These are phyloP conservation scores for Barbarea vulgaris DNA, from an alignment of 345 rosid genomes.

Conservation along the genomic window DNA sequence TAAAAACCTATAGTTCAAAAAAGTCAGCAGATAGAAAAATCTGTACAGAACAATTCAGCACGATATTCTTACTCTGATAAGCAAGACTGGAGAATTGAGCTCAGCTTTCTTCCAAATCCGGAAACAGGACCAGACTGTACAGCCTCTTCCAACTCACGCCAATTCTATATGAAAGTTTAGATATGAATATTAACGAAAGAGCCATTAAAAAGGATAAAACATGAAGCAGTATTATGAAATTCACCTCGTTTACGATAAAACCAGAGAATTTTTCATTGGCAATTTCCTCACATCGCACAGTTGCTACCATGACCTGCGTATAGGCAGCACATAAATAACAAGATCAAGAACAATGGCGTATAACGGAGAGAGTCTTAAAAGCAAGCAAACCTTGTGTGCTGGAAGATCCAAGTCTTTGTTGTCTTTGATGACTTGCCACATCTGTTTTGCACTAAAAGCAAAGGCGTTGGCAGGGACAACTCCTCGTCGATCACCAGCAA, in stretches of 20 bases:
- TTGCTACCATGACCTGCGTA: constrained; percentile 96
- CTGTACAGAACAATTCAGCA: background rate
- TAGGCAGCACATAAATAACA: constrained; percentile 26
- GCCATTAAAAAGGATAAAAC: background rate
- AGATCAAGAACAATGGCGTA: background rate
- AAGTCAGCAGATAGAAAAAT: background rate
- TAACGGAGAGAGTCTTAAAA: background rate
- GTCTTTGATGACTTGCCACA: constrained; percentile 95
- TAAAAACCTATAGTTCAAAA: background rate
- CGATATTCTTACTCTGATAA: constrained; percentile 65
- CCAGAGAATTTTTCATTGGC: constrained; percentile 69
- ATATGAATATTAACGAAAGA: constrained; percentile 3
- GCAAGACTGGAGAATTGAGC: constrained; percentile 53
- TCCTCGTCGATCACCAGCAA: constrained; percentile 98
- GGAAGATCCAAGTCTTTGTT: constrained; percentile 99
- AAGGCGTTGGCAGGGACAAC: constrained; percentile 99
- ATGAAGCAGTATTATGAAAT: background rate
- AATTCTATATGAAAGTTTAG: constrained; percentile 51
- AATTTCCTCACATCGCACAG: constrained; percentile 98
- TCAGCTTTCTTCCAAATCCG: constrained; percentile 87
- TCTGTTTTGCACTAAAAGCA: constrained; percentile 86
- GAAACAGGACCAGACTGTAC: constrained; percentile 67
- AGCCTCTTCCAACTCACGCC: constrained; percentile 79
- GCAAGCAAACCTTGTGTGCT: constrained; percentile 84
- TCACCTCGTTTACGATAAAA: constrained; percentile 76